phyloP scores from a whole-genome alignment of 2,329 filamentous ascomycete species.

The Fusarium sp. region DNA sequence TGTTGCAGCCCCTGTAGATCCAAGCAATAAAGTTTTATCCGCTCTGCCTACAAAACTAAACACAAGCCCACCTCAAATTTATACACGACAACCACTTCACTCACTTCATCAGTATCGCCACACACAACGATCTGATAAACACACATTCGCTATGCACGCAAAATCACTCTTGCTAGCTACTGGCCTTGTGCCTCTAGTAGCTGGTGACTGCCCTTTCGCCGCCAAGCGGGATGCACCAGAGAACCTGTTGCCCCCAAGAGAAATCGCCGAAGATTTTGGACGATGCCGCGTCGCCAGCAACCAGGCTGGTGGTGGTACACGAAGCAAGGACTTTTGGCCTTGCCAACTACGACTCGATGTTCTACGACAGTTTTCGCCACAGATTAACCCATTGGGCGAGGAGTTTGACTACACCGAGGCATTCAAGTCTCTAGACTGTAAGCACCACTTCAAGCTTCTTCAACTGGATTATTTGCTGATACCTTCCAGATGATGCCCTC shows the following conservation, averaged over 20 bases:
- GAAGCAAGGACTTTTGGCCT: slow-evolving; percentile 81
- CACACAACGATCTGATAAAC: background rate
- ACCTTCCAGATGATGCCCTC: slow-evolving; percentile 60
- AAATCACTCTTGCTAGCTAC: slow-evolving; percentile 38
- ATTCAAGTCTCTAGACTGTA: slow-evolving; percentile 73
- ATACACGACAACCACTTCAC: background rate
- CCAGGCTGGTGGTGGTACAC: slow-evolving; percentile 72
- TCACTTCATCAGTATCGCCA: background rate
- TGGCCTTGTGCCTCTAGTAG: slow-evolving; percentile 33
- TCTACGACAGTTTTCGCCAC: slow-evolving; percentile 75
- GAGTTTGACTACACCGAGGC: slow-evolving; percentile 79
- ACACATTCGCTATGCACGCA: slow-evolving; percentile 27
- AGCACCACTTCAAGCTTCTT: slow-evolving; percentile 50
- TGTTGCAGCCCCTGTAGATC: slow-evolving; percentile 32
- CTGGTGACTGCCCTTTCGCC: slow-evolving; percentile 39
- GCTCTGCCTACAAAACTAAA: slow-evolving; percentile 33
- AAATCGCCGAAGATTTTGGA: slow-evolving; percentile 40
- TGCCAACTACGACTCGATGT: slow-evolving; percentile 75
- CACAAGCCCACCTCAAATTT: slow-evolving; percentile 14
- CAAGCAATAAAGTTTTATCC: background rate
- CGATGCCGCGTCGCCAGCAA: slow-evolving; percentile 49
- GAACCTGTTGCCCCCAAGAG: slow-evolving; percentile 22
- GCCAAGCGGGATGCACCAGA: slow-evolving; percentile 29
- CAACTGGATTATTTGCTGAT: slow-evolving; percentile 42
- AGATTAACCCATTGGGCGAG: slow-evolving; percentile 71